Percentiles rank a stretch among this genome's conserved stretches.
phyloP scores from a whole-genome alignment of 805 yeast species.

The Yarrowia divulgata region DNA sequence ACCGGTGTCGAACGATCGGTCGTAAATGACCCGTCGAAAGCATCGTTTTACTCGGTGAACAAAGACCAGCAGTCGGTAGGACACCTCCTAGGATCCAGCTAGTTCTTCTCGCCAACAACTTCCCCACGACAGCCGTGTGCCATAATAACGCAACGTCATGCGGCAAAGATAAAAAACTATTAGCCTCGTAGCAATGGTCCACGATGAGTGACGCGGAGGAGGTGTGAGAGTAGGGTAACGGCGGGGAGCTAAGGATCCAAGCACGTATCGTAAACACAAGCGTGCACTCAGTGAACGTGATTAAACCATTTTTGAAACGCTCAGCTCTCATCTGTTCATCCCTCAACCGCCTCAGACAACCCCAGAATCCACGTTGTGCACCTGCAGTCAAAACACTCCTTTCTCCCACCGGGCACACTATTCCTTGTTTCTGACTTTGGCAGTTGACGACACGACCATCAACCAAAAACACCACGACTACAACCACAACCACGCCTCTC shows the following conservation, averaged over 20 bases:
- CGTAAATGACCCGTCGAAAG: neutral
- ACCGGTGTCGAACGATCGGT: neutral
- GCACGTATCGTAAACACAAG: neutral
- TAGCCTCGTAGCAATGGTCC: slow-evolving; percentile 20
- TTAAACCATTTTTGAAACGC: too few relatives aligned
- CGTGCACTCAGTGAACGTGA: too few relatives aligned
- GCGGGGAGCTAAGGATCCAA: too few relatives aligned
- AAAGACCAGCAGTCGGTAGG: neutral
- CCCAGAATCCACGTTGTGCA: neutral
- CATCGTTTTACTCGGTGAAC: neutral
- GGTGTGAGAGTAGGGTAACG: neutral
- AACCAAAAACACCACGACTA: too few relatives aligned
- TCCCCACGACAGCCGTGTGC: slow-evolving; percentile 29
- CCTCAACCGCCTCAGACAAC: neutral
- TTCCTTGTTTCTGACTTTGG: slow-evolving; percentile 3
- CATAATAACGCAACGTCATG: slow-evolving; percentile 39
- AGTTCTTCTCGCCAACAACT: neutral
- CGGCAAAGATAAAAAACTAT: slow-evolving; percentile 16
- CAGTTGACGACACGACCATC: too few relatives aligned
- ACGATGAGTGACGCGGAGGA: neutral
- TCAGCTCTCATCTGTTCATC: too few relatives aligned
- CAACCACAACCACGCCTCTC: neutral
- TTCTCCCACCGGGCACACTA: slow-evolving; percentile 40
- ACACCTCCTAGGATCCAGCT: neutral
- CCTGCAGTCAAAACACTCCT: slow-evolving; percentile 27